Conservation (phyloP, 257 asterid genomes). For the Cinchona pubescens region DNA sequence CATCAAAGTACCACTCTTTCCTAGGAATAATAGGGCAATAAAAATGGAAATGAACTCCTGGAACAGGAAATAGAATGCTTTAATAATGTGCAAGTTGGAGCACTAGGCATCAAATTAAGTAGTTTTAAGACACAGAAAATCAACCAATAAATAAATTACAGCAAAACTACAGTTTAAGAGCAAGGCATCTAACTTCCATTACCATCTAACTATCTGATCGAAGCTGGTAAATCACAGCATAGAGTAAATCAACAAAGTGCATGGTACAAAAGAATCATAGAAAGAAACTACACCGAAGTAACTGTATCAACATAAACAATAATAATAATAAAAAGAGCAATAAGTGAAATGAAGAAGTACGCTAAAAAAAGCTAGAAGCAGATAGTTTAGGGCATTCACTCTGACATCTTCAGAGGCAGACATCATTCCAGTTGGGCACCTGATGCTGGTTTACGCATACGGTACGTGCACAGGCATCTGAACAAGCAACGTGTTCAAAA, state of each 20-base stretch:
- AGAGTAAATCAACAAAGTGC: background rate
- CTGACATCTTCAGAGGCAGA: constrained; percentile 76
- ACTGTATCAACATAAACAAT: background rate
- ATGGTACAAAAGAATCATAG: background rate
- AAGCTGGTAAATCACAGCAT: too few relatives aligned
- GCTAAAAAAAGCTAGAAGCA: constrained; percentile 24
- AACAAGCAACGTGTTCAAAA: constrained; percentile 75
- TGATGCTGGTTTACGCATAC: constrained; percentile 86
- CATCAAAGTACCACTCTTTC: too few relatives aligned
- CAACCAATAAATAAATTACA: background rate
- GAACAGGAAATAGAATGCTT: background rate
- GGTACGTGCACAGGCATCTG: constrained; percentile 84
- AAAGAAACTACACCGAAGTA: background rate
- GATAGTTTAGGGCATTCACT: constrained; percentile 71
- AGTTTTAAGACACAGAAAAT: background rate
- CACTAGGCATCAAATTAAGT: background rate
- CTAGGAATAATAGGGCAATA: background rate
- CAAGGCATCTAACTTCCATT: background rate
- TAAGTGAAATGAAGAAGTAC: too few relatives aligned
- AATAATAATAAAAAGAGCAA: too few relatives aligned
- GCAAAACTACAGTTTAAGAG: background rate
- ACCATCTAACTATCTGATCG: background rate
- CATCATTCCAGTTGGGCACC: constrained; percentile 86
- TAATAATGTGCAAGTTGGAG: background rate
- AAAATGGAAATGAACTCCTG: background rate